Evolutionary conservation across 225 moss, liverwort and hornwort genomes (phyloP), one percentile per base, ranked within the genome.

Genomic region (Physcomitrellopsis africana): DNA sequence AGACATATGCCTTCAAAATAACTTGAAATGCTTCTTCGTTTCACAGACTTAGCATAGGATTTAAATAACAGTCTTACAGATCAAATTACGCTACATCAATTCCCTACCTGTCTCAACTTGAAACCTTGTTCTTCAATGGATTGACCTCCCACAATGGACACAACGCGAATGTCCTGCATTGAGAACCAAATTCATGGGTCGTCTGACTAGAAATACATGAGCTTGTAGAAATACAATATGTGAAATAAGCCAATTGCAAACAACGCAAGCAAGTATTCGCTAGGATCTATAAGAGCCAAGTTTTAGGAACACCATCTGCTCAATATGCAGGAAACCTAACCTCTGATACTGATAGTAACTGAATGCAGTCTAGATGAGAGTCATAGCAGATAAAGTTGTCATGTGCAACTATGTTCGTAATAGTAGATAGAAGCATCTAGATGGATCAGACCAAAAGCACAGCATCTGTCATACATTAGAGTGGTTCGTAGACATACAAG

Each of bases 101-200:
- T 51, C 62, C 76, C 49, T 56, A 93, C 93, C 93, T 96, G 97
- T 83, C 97, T 87, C 80, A 99, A 81, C 79, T 99, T 99, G 81
- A 99, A 99, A 20, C 95, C 91, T 80, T 99, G 99, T 26, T 99
- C 99, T 79, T 95, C 99, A 18, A 99, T 99, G 29, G 99, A 99
- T 76, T 99, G 99, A 58, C 99, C 99, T 72, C 99, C 95, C 75
- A 95, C 99, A 24, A 99, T 95, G 51, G 99, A 99, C 58, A 99
- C 99, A 47, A 99, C 95, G 54, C 99, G 90, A 75, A 99, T 93
- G 74, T 99, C 95, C 93, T 93, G 81, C 68, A 72, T 47, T 60
- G 46, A 71, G 24, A 42, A 72, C 63, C 10, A 41, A 65, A 49
- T 48, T n/a, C 20, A 49, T 12, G 6, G 6, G 47, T 32, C 37